These are phyloP conservation scores for Dipodascus geniculatus DNA, from an alignment of 805 yeast species.

Conservation along the genomic window DNA sequence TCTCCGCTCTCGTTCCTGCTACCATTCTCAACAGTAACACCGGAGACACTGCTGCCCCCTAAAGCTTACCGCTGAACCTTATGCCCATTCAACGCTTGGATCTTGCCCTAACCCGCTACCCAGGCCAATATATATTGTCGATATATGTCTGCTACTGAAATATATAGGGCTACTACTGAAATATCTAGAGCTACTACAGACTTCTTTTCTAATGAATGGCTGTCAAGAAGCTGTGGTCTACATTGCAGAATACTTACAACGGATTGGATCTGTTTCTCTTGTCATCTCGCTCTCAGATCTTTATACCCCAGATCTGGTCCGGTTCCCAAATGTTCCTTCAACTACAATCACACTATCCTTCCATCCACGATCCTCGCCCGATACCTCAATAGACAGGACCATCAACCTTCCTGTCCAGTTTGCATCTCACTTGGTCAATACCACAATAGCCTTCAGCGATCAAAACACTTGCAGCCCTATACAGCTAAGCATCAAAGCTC, in stretches of 20 bases:
- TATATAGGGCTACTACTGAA: no score
- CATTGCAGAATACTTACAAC: constrained; percentile 18
- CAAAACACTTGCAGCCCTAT: not conserved
- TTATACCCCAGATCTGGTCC: constrained; percentile 5
- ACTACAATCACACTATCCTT: constrained; percentile 6
- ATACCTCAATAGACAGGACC: not conserved
- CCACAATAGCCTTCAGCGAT: constrained; percentile 3
- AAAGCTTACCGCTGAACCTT: no score
- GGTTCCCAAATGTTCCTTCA: constrained; percentile 8
- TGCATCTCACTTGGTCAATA: constrained; percentile 6
- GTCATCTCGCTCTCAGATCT: constrained; percentile 10
- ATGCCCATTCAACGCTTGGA: no score
- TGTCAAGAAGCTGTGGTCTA: constrained; percentile 4
- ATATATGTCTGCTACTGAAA: no score
- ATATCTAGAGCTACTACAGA: no score
- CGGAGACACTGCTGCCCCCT: no score
- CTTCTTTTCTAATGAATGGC: no score
- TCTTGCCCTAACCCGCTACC: no score
- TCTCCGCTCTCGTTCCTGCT: no score
- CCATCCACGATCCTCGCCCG: not conserved
- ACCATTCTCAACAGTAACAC: no score
- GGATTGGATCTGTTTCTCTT: constrained; percentile 13
- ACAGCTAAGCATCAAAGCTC: constrained; percentile 6
- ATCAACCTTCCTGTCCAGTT: constrained; percentile 12
- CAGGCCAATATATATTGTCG: no score